phyloP scores from a whole-genome alignment of 2,329 filamentous ascomycete species.

The Microdochium paspali region DNA sequence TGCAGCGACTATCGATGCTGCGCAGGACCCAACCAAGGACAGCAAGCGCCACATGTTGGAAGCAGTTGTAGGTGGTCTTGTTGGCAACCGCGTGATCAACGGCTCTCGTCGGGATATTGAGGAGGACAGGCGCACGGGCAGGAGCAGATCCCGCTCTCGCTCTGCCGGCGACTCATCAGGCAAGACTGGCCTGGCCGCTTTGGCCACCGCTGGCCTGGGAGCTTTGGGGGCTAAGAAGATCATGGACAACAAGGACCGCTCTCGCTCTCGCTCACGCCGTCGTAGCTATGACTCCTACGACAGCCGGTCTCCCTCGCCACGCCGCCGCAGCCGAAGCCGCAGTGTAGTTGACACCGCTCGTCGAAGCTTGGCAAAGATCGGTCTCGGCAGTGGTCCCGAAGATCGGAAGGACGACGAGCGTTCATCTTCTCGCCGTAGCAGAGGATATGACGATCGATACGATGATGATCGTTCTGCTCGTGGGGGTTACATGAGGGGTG shows the following conservation, averaged over 20 bases:
- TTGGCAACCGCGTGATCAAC: constrained; percentile 78
- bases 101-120: constrained; percentile 61
- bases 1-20: constrained; percentile 78
- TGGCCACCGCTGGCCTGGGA: constrained; percentile 53
- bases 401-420: constrained; percentile 28
- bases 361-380: constrained; percentile 51
- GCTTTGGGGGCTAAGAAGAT: constrained; percentile 54
- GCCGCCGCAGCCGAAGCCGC: constrained; percentile 47
- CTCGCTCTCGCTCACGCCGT: constrained; percentile 24
- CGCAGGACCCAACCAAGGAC: constrained; percentile 60
- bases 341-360: constrained; percentile 56
- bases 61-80: constrained; percentile 79
- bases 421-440: constrained; percentile 23
- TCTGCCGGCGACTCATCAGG: constrained; percentile 17
- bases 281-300: constrained; percentile 18
- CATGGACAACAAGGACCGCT: constrained; percentile 30
- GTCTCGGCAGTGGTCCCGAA: constrained; percentile 41
- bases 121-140: constrained; percentile 47
- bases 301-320: constrained; percentile 31
- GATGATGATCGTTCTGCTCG: constrained; percentile 19
- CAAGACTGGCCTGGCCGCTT: constrained; percentile 52
- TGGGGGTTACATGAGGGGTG: constrained; percentile 22
- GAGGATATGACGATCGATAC: constrained; percentile 24
- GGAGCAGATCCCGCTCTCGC: constrained; percentile 62
- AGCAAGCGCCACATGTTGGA: constrained; percentile 80